Evolutionary conservation across 805 yeast species (phyloP).

Genomic region (Maudiozyma bulderi): DNA sequence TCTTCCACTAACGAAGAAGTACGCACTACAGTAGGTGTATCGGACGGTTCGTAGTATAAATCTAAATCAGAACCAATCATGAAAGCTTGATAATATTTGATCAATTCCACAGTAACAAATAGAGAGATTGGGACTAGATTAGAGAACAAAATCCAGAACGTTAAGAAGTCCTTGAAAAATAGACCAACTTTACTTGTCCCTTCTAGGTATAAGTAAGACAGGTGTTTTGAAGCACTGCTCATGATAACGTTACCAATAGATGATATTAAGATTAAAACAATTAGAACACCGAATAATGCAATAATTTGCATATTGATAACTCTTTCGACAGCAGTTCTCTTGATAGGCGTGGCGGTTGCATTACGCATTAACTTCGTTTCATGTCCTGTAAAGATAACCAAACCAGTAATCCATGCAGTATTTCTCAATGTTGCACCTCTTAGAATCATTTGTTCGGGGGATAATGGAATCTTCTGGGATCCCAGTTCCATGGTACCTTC

Average conservation of each 20-base stretch:
- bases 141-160: constrained; percentile 94
- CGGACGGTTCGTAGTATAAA: constrained; percentile 77
- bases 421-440: constrained; percentile 95
- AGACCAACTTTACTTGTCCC: constrained; percentile 58
- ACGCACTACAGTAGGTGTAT: constrained; percentile 90
- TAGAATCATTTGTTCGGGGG: constrained; percentile 84
- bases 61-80: constrained; percentile 92
- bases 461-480: constrained; percentile 54
- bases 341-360: constrained; percentile 97
- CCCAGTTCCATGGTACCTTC: constrained; percentile 70
- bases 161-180: constrained; percentile 79
- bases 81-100: constrained; percentile 90
- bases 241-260: constrained; percentile 81
- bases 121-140: constrained; percentile 95
- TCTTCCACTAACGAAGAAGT: constrained; percentile 96
- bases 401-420: constrained; percentile 91
- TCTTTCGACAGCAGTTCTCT: constrained; percentile 92
- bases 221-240: constrained; percentile 39
- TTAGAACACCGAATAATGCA: constrained; percentile 73
- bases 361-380: constrained; percentile 97
- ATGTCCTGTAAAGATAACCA: constrained; percentile 93
- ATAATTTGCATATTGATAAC: constrained; percentile 87
- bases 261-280: constrained; percentile 67
- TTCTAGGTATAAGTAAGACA: constrained; percentile 59
- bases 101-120: constrained; percentile 92